Evolutionary conservation across 225 moss, liverwort and hornwort species (phyloP).

Genomic region (Rhytidiadelphus loreus): DNA sequence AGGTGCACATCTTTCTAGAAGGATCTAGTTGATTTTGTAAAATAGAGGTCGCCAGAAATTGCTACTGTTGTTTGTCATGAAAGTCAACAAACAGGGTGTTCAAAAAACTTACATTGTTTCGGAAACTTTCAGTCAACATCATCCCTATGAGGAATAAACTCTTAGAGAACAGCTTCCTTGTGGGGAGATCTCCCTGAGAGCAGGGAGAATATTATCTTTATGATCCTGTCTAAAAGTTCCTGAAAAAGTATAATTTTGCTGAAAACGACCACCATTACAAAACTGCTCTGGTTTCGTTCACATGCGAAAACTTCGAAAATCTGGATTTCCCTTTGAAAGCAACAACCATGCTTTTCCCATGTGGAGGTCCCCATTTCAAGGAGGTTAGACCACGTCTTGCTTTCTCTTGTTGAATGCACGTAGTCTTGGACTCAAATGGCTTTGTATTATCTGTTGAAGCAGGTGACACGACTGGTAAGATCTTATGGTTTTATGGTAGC

Average conservation of each 20-base stretch:
- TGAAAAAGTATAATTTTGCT: neutral
- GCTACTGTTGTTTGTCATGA: neutral
- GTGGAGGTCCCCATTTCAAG: neutral
- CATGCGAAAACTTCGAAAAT: neutral
- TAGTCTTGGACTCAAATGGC: neutral
- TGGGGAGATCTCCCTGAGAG: neutral
- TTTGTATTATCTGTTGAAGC: neutral
- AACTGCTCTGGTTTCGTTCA: neutral
- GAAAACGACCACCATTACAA: neutral
- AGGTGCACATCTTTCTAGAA: constrained; percentile 19
- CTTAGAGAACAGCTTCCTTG: fast-evolving
- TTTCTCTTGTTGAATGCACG: neutral
- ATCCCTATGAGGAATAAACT: neutral
- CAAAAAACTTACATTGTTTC: neutral
- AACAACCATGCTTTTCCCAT: neutral
- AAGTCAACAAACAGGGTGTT: neutral
- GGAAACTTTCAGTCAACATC: too few species aligned
- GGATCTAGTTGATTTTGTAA: neutral
- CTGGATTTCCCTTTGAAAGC: neutral
- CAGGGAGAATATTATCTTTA: neutral
- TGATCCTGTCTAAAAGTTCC: neutral
- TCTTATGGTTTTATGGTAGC: constrained; percentile 51
- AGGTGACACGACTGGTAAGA: constrained; percentile 66
- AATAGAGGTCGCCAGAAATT: neutral
- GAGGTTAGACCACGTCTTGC: neutral